A percentile compares a stretch with the other conserved stretches of the same genome.
phyloP scores from a whole-genome alignment of 228 moss, liverwort and hornwort species.

The Sphagnum fallax region DNA sequence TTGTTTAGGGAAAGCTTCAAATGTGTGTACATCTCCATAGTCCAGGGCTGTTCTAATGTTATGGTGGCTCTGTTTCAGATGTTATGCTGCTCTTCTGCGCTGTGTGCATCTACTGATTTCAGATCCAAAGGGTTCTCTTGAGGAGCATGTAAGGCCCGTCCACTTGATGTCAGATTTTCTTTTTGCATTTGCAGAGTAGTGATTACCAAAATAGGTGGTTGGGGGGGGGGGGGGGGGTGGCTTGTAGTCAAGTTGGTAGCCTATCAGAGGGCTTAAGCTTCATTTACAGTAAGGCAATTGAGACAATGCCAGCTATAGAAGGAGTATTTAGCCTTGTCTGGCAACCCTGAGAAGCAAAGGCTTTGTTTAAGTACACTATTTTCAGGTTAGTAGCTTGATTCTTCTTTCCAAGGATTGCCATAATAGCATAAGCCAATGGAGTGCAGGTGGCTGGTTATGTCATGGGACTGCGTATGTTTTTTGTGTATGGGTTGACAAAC shows the following conservation, averaged over 20 bases:
- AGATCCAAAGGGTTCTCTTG: constrained; percentile 64
- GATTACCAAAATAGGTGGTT: too few relatives aligned
- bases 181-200: background rate
- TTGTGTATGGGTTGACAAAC: constrained; percentile 62
- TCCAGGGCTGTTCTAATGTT: background rate
- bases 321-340: background rate
- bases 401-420: too few relatives aligned
- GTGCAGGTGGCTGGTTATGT: constrained; percentile 70
- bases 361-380: too few relatives aligned
- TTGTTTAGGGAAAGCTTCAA: background rate
- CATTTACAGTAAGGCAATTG: background rate
- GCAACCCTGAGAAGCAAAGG: too few relatives aligned
- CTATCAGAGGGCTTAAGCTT: too few relatives aligned
- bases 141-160: constrained; percentile 63
- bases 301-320: background rate
- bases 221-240: background rate
- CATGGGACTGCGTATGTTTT: constrained; percentile 70
- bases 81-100: constrained; percentile 79
- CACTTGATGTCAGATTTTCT: background rate
- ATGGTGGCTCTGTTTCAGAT: constrained; percentile 41
- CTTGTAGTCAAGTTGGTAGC: too few relatives aligned
- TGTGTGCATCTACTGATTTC: constrained; percentile 77
- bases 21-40: too few relatives aligned
- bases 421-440: background rate
- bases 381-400: too few relatives aligned